These are phyloP conservation scores for Aotearoamyces nothofagi DNA, from an alignment of 2,329 filamentous ascomycete genomes.

Conservation along the genomic window DNA sequence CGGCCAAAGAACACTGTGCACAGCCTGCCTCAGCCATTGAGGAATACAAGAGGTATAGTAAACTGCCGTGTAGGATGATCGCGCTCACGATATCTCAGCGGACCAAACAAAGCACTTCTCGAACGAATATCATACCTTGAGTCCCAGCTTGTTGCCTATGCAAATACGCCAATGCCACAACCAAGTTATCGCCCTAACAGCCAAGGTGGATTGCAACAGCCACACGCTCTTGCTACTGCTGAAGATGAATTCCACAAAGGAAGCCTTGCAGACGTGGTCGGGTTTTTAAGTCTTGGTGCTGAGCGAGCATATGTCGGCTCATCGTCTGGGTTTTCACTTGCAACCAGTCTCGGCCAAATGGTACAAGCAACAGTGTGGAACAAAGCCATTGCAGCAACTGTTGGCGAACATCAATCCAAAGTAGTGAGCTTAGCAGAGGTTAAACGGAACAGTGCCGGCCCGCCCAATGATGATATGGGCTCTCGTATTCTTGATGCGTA, in stretches of 20 bases:
- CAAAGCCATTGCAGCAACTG: conserved; percentile 24
- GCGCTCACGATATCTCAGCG: too few relatives aligned
- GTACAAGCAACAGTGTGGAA: conserved; percentile 38
- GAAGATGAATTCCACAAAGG: conserved; percentile 7
- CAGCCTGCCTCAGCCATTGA: conserved; percentile 14
- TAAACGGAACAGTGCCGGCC: conserved; percentile 26
- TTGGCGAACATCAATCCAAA: conserved; percentile 9
- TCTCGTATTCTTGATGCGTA: conserved; percentile 28
- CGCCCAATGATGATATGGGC: conserved; percentile 29
- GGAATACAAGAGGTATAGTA: conserved; percentile 13
- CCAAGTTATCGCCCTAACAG: conserved; percentile 4
- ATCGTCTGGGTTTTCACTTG: conserved; percentile 31
- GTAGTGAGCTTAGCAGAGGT: conserved; percentile 21
- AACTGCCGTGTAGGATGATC: too few relatives aligned
- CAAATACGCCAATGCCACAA: conserved; percentile 6
- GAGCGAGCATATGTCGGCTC: conserved; percentile 32
- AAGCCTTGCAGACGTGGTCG: conserved; percentile 29
- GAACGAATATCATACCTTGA: conserved; percentile 15
- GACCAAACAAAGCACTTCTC: conserved; percentile 11
- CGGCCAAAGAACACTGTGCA: conserved; percentile 14
- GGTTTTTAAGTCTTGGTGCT: conserved; percentile 31
- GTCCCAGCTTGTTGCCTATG: conserved; percentile 13
- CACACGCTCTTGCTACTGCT: too few relatives aligned
- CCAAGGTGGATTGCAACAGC: neutral
- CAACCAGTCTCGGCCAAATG: conserved; percentile 34